Evolutionary conservation across 2,329 filamentous ascomycete species (phyloP).

Genomic region (Colletotrichum truncatum): DNA sequence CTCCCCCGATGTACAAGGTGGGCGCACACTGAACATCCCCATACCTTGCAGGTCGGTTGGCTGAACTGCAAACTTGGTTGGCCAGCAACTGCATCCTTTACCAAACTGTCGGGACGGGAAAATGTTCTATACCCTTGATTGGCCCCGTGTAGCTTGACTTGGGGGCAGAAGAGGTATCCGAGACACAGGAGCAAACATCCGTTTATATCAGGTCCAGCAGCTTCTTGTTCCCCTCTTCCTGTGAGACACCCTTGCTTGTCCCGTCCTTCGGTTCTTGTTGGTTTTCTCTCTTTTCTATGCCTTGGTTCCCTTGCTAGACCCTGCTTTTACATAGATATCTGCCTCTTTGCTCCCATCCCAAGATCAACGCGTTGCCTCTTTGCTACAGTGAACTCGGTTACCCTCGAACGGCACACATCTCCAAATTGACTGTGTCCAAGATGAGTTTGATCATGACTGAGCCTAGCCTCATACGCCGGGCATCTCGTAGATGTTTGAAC

Average conservation of each 20-base stretch:
- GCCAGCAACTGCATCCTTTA: neutral
- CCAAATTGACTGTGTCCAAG: neutral
- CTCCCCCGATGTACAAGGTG: neutral
- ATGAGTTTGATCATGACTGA: neutral
- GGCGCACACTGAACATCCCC: neutral
- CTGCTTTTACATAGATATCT: too few relatives aligned
- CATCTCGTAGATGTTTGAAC: neutral
- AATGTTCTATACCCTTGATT: slow-evolving; percentile 16
- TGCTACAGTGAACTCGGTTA: too few relatives aligned
- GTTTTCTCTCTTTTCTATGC: neutral
- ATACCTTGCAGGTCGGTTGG: neutral
- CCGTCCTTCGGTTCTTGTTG: neutral
- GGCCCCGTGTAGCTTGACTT: neutral
- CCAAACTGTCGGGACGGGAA: slow-evolving; percentile 10
- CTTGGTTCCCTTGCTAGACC: too few relatives aligned
- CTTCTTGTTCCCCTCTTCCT: neutral
- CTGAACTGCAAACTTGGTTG: slow-evolving; percentile 6
- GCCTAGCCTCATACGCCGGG: neutral
- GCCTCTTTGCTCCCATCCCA: too few relatives aligned
- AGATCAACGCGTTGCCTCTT: too few relatives aligned
- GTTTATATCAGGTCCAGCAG: slow-evolving; percentile 13
- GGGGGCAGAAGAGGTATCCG: slow-evolving; percentile 13
- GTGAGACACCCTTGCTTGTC: neutral
- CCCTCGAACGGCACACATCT: too few relatives aligned
- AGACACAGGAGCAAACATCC: slow-evolving; percentile 23